Percentiles rank a stretch among this genome's conserved stretches.
Conservation (phyloP, 192 early-diverging fungal genomes). For the Thamnidium elegans region DNA sequence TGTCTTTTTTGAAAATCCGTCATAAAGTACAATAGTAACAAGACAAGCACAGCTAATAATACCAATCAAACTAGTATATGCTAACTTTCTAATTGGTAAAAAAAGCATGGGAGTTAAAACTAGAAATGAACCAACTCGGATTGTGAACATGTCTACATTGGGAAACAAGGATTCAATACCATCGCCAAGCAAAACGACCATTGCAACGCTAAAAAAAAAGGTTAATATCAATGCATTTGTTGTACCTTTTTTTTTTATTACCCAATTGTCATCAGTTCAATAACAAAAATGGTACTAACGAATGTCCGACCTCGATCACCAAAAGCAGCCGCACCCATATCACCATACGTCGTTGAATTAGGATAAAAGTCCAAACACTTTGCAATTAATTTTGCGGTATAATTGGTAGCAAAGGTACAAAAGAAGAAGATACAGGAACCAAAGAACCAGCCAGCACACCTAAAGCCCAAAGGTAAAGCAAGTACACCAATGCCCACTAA, state of each 20-base stretch:
- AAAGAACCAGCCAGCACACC: conserved; percentile 53
- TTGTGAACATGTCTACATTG: conserved; percentile 19
- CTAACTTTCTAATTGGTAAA: conserved; percentile 45
- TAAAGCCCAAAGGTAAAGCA: conserved; percentile 56
- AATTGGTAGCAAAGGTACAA: conserved; percentile 40
- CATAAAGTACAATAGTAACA: conserved; percentile 50
- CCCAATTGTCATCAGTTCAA: conserved; percentile 39
- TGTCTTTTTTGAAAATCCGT: conserved; percentile 48
- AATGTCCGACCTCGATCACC: conserved; percentile 27
- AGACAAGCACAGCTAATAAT: conserved; percentile 52
- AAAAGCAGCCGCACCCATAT: conserved; percentile 41
- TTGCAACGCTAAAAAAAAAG: conserved; percentile 31
- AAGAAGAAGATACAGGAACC: conserved; percentile 49
- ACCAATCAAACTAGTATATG: conserved; percentile 58
- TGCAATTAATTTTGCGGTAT: conserved; percentile 58
- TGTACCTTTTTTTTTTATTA: conserved; percentile 3
- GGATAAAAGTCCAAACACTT: conserved; percentile 35
- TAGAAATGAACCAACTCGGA: conserved; percentile 49
- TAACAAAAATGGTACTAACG: conserved; percentile 35
- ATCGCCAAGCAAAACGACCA: conserved; percentile 41
- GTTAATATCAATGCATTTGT: neutral
- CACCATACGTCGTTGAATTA: conserved; percentile 28
- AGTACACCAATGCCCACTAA: conserved; percentile 64
- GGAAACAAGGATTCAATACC: conserved; percentile 37
- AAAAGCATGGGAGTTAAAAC: conserved; percentile 56